Conservation (phyloP, 805 yeast species). For the Clavispora carvajalis region DNA sequence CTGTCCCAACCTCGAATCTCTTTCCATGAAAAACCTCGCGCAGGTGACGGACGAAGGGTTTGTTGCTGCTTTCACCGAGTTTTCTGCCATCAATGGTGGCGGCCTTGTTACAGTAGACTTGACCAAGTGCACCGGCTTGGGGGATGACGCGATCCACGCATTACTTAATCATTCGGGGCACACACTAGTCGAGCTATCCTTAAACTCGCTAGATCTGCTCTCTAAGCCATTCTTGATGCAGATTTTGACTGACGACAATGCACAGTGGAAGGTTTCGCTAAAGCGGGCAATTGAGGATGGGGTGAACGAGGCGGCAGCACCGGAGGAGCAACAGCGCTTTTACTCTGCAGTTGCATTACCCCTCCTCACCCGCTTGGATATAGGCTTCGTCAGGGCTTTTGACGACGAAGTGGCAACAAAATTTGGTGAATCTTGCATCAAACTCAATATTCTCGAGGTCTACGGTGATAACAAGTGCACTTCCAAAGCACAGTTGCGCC, state of each 20-base stretch:
- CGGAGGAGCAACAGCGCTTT: slow-evolving; percentile 4
- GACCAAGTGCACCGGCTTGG: slow-evolving; percentile 60
- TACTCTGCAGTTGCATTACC: slow-evolving; percentile 37
- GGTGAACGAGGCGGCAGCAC: slow-evolving; percentile 3
- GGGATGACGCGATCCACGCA: slow-evolving; percentile 57
- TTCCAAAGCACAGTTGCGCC: slow-evolving; percentile 44
- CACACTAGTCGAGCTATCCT: slow-evolving; percentile 61
- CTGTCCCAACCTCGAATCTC: slow-evolving; percentile 48
- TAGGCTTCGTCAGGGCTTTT: slow-evolving; percentile 74
- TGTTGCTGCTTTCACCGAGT: slow-evolving; percentile 49
- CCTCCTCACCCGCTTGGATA: slow-evolving; percentile 60
- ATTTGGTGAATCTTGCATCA: slow-evolving; percentile 55
- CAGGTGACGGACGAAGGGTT: slow-evolving; percentile 69
- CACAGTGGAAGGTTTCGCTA: slow-evolving; percentile 19
- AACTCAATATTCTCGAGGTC: slow-evolving; percentile 64
- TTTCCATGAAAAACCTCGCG: slow-evolving; percentile 57
- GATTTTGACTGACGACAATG: slow-evolving; percentile 34
- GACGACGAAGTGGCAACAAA: slow-evolving; percentile 63
- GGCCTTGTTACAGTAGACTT: slow-evolving; percentile 60
- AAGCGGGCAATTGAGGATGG: slow-evolving; percentile 12
- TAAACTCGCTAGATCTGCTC: slow-evolving; percentile 68
- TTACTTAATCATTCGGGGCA: slow-evolving; percentile 56
- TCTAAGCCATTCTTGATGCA: slow-evolving; percentile 46
- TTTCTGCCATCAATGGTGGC: slow-evolving; percentile 42
- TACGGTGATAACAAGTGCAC: slow-evolving; percentile 76